Evolutionary conservation across 2,329 filamentous ascomycete genomes (phyloP).

Genomic region (Aureobasidium leucospermi): DNA sequence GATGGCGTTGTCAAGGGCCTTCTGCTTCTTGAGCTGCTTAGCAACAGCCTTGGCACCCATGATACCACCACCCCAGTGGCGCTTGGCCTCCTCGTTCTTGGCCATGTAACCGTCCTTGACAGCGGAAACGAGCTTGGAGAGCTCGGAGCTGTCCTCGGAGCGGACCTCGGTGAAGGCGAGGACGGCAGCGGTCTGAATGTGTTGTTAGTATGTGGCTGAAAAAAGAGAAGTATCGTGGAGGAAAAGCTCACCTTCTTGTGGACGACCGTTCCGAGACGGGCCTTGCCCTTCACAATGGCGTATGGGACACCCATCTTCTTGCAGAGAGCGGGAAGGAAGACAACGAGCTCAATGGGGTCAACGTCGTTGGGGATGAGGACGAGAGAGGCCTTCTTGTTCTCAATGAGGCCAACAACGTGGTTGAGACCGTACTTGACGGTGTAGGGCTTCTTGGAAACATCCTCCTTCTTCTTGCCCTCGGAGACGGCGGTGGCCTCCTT

Average conservation of each 20-base stretch:
- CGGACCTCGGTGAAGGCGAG: slow-evolving; percentile 94
- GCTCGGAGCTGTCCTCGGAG: slow-evolving; percentile 95
- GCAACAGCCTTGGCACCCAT: slow-evolving; percentile 92
- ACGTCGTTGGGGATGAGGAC: slow-evolving; percentile 99
- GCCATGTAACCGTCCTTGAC: slow-evolving; percentile 98
- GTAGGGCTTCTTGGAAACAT: slow-evolving; percentile 99
- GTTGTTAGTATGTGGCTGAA: slow-evolving; percentile 22
- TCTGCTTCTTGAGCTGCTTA: slow-evolving; percentile 76
- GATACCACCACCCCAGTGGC: slow-evolving; percentile 99
- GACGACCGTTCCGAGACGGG: slow-evolving; percentile 94
- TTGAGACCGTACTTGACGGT: slow-evolving; percentile 99
- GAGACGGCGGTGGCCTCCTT: slow-evolving; percentile 97
- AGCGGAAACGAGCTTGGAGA: slow-evolving; percentile 90
- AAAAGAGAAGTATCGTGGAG: not conserved
- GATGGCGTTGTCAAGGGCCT: slow-evolving; percentile 88
- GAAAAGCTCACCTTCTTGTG: slow-evolving; percentile 83
- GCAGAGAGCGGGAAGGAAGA: slow-evolving; percentile 98
- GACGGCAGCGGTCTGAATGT: slow-evolving; percentile 85
- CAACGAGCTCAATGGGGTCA: slow-evolving; percentile 98
- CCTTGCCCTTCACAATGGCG: slow-evolving; percentile 99
- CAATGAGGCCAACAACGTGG: slow-evolving; percentile 93
- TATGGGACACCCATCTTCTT: slow-evolving; percentile 99
- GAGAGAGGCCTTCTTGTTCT: slow-evolving; percentile 99
- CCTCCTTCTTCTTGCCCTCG: slow-evolving; percentile 99
- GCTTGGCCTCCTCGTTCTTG: slow-evolving; percentile 85